Evolutionary conservation across 495 filamentous ascomycete genomes (phyloP).

Genomic region (Darksidea phi): DNA sequence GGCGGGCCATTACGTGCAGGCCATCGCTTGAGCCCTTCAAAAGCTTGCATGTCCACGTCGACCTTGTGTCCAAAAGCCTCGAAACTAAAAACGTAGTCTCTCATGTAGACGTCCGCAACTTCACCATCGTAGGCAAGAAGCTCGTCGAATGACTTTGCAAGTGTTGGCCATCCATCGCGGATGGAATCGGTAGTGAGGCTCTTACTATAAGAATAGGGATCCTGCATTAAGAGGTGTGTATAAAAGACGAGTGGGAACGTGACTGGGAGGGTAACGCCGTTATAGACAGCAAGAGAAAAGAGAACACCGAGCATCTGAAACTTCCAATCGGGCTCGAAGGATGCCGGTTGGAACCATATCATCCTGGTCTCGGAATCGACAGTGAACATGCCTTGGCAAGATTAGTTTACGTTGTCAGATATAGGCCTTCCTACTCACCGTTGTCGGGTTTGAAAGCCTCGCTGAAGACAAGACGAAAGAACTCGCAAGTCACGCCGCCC

Average conservation of each 20-base stretch:
- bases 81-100: slow-evolving; percentile 82
- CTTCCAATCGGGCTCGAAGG: slow-evolving; percentile 78
- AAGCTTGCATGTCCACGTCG: slow-evolving; percentile 55
- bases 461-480: slow-evolving; percentile 77
- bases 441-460: slow-evolving; percentile 75
- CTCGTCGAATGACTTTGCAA: slow-evolving; percentile 67
- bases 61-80: slow-evolving; percentile 61
- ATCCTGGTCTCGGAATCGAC: slow-evolving; percentile 69
- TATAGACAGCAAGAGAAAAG: slow-evolving; percentile 88
- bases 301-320: slow-evolving; percentile 88
- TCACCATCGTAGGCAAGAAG: slow-evolving; percentile 73
- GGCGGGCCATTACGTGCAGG: not conserved
- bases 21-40: slow-evolving; percentile 1
- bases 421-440: slow-evolving; percentile 50
- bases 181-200: slow-evolving; percentile 60
- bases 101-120: slow-evolving; percentile 75
- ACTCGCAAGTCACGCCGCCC: slow-evolving; percentile 93
- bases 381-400: slow-evolving; percentile 58
- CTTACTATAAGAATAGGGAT: slow-evolving; percentile 52
- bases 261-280: slow-evolving; percentile 83
- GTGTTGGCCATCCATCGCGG: slow-evolving; percentile 81
- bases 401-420: not conserved
- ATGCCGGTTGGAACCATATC: slow-evolving; percentile 83
- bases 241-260: slow-evolving; percentile 86
- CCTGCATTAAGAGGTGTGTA: slow-evolving; percentile 66